These are phyloP conservation scores for Quercus lobata DNA, from an alignment of 331 rosid genomes.

Conservation along the genomic window DNA sequence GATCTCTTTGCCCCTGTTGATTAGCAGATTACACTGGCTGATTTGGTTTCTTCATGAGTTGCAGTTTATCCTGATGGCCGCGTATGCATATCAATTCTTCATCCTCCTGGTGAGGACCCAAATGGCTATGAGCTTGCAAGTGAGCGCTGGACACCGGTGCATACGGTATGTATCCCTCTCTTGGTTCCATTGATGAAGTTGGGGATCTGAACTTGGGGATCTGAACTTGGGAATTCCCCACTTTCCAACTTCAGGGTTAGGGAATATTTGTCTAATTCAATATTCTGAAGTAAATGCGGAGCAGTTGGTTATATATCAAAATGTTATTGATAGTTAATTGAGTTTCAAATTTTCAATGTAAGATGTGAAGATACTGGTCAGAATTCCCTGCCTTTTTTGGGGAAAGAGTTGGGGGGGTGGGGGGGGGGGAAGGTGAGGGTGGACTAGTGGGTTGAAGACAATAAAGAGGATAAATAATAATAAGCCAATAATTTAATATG, in stretches of 20 bases:
- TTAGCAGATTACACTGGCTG: not conserved
- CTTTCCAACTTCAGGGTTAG: not conserved
- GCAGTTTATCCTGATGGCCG: conserved; percentile 99
- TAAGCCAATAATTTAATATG: not conserved
- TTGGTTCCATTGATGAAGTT: not conserved
- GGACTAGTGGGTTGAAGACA: not conserved
- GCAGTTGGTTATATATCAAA: not conserved
- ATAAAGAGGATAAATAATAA: not conserved
- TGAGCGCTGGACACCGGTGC: conserved; percentile 99
- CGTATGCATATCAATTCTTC: conserved; percentile 98
- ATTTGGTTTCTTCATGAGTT: conserved; percentile 16
- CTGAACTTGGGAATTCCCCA: not conserved
- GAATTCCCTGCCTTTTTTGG: not conserved
- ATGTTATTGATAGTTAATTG: not conserved
- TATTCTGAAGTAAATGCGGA: not conserved
- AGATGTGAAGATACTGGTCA: not conserved
- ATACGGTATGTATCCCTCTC: conserved; percentile 51
- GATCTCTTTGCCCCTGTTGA: not conserved
- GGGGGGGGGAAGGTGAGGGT: not conserved
- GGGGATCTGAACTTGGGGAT: not conserved
- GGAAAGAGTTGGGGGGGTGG: no score
- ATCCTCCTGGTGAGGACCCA: conserved; percentile 99
- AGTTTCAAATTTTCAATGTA: not conserved
- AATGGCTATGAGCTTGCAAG: conserved; percentile 99
- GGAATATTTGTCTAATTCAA: not conserved